Evolutionary conservation across 2,329 filamentous ascomycete species (phyloP), one percentile per base, ranked within the genome.

Genomic region (Blastomyces gilchristii): DNA sequence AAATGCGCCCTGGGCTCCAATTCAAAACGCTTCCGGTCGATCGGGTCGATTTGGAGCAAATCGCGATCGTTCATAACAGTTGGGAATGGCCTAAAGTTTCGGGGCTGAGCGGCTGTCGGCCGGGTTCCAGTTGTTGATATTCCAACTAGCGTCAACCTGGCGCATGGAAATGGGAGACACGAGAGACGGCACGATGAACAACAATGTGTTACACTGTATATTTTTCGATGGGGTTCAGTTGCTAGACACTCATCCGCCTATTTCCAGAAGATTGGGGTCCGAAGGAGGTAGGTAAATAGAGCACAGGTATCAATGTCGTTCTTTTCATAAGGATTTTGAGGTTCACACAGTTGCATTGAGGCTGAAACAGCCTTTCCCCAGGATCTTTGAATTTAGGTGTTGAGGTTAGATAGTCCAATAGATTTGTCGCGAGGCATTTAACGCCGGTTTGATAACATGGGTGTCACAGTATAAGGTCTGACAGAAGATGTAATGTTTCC

Each of bases 101-200:
- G 41, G 8, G 54, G 18, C 8, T 47, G 49, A 18, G 22, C 18
- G 11, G 47, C 31, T 14, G 58, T 25, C 28, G 53, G 37, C 18
- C 28, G 49, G 39, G n/a, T 43, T 65, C 49, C 0, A 63, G 11
- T 25, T 63, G 57, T 52, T 50, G 62, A 49, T 54, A 43, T 62
- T 52, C 64, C 64, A 65, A 39, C 50, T 28, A 53, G 62, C 37
- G 25, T 34, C n/a, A 28, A 57, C 58, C 41, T 52, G 45, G 39
- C 61, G 37, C 31, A 62, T 52, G 34, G 57, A 58, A 28, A 59
- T 63, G 37, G 64, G 47, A 16, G 60, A 59, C 58, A 65, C 62
- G 37, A 49, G 45, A n/a, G 57, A 43, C 16, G 58, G 58, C 28
- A 60, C 43, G 52, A 50, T 18, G 45, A 28, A 52, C 2, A 61